phyloP scores from a whole-genome alignment of 2,329 filamentous ascomycete species.

The Claviceps sorghi region DNA sequence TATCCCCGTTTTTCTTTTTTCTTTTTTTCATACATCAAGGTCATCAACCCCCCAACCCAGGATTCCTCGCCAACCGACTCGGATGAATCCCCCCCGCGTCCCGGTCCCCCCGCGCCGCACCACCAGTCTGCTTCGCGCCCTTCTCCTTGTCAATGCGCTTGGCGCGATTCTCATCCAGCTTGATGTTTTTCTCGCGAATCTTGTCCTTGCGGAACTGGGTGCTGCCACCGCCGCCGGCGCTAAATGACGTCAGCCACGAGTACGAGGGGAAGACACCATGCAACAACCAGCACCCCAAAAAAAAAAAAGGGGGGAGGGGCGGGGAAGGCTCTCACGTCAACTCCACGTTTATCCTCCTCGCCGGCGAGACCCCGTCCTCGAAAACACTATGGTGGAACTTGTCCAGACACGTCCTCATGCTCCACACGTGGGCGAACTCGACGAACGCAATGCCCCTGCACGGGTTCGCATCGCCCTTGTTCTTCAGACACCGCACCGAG shows the following conservation, averaged over 20 bases:
- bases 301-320: no score
- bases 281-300: no score
- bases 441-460: constrained; percentile 73
- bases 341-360: constrained; percentile 81
- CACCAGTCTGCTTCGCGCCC: constrained; percentile 16
- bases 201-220: constrained; percentile 57
- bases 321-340: no score
- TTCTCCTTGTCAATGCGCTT: constrained; percentile 34
- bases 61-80: constrained; percentile 27
- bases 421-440: constrained; percentile 73
- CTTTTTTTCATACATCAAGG: no score
- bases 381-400: constrained; percentile 81
- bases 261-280: no score
- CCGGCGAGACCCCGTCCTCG: constrained; percentile 34
- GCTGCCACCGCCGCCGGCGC: constrained; percentile 75
- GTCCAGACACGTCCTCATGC: constrained; percentile 86
- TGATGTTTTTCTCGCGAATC: constrained; percentile 73
- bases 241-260: no score
- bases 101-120: constrained; percentile 13
- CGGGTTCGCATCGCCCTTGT: constrained; percentile 43
- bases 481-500: constrained; percentile 51
- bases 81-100: constrained; percentile 31
- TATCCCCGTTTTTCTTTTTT: no score
- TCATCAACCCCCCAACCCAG: constrained; percentile 4
- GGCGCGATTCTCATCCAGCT: constrained; percentile 53